Conservation (phyloP, 2,329 filamentous ascomycete genomes). For the Monosporascus sp. region DNA sequence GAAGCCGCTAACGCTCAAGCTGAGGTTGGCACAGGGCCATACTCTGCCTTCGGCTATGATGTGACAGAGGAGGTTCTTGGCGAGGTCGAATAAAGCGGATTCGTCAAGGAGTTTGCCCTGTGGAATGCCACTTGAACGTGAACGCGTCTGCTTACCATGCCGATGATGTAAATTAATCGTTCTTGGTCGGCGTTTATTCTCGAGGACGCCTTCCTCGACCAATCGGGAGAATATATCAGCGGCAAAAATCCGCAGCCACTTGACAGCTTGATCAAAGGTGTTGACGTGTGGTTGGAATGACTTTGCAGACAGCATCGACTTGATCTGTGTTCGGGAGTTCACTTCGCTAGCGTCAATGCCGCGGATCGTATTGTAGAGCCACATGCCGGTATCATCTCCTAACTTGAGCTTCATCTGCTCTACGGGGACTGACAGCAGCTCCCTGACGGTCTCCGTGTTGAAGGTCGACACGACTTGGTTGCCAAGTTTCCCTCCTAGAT, state of each 20-base stretch:
- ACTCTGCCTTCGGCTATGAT: slow-evolving; percentile 70
- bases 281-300: slow-evolving; percentile 85
- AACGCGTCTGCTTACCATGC: slow-evolving; percentile 66
- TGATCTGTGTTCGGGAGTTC: slow-evolving; percentile 86
- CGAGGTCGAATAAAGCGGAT: slow-evolving; percentile 64
- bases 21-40: slow-evolving; percentile 91
- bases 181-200: slow-evolving; percentile 80
- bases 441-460: slow-evolving; percentile 71
- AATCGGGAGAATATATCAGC: slow-evolving; percentile 87
- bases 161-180: slow-evolving; percentile 82
- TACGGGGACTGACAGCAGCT: slow-evolving; percentile 66
- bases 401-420: slow-evolving; percentile 73
- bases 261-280: slow-evolving; percentile 67
- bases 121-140: slow-evolving; percentile 71
- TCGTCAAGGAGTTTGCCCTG: slow-evolving; percentile 70
- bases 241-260: slow-evolving; percentile 86
- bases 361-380: slow-evolving; percentile 79
- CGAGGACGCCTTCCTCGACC: slow-evolving; percentile 83
- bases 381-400: slow-evolving; percentile 77
- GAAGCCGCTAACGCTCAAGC: slow-evolving; percentile 83
- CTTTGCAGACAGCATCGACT: slow-evolving; percentile 95
- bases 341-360: slow-evolving; percentile 86
- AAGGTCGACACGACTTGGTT: slow-evolving; percentile 80
- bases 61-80: slow-evolving; percentile 70
- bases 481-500: slow-evolving; percentile 90